Base-by-base conservation (phyloP, 106 monocot genomes). In the Cymbidium sinense region DNA sequence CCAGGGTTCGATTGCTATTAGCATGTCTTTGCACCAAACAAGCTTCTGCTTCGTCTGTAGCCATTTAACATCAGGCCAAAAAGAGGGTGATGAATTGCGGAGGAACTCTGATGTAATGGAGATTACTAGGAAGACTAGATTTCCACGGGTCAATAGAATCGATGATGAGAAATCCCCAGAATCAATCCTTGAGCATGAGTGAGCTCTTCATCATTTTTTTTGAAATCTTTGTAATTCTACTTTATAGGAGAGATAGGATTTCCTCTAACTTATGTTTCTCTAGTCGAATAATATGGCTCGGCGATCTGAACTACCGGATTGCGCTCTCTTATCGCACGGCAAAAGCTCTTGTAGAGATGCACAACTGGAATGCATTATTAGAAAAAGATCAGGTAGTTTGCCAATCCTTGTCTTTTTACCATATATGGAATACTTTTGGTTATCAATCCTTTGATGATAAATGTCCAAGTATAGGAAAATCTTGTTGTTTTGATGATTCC, bases 341-440 rank as follows among this genome's bases (percentile, higher is more conserved):
- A 43, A 95, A 92, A 80, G 92, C 92, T 33, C 74, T 95, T 34
- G 95, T 95, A 20, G 92, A 95, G 79, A 95, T 95, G 95, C 95
- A 88, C 78, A 95, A 95, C 70, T 95, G 95, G 91, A 92, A 74
- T 51, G 92, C 85, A 79, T 77, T 95, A 43, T 78, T 95, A 50
- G 92, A 92, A 80, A 92, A 90, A 77, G 95, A 95, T 83, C 95
- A 95, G 92, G 95, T 91, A 82, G 34, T 70, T 70, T 62, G 23
- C 70, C 34, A 54, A 25, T 70, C 18, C 19, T 65, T 50, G 43
- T 34, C 52, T 47, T 19, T 35, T n/a, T 64, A 61, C 70, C 58
- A 10, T 50, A 41, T 3, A 51, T 21, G 17, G 37, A 71, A 39
- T 39, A 21, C 20, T 39, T 39, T 36, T 71, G 71, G 30, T 27